Percentiles rank a stretch among this genome's conserved stretches.
Conservation (phyloP, 106 monocot genomes). For the Platanthera zijinensis region DNA sequence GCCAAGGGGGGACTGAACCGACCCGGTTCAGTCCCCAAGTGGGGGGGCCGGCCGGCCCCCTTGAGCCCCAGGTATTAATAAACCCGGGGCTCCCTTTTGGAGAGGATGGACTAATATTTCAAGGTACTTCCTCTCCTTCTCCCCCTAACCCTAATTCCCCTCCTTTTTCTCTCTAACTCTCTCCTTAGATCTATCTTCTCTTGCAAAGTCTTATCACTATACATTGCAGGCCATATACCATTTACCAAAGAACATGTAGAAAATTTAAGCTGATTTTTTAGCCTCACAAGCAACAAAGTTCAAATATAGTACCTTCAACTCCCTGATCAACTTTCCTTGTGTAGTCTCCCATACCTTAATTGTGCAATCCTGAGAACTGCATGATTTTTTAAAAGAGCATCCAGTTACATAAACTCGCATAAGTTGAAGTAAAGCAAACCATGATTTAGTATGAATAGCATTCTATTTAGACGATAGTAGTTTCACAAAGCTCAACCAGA, state of each 20-base stretch:
- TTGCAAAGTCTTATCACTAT: too few species aligned
- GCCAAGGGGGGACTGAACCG: too few species aligned
- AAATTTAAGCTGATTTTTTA: background rate
- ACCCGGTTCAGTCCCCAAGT: too few species aligned
- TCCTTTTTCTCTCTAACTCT: too few species aligned
- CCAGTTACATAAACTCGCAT: background rate
- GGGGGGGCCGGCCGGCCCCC: too few species aligned
- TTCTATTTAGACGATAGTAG: background rate
- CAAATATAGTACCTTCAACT: constrained; percentile 59
- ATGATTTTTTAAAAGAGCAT: constrained; percentile 2
- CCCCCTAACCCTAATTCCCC: too few species aligned
- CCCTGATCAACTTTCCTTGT: constrained; percentile 82
- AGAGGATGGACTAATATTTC: too few species aligned
- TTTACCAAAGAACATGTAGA: background rate
- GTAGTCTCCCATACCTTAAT: constrained; percentile 97
- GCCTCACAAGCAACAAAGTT: background rate
- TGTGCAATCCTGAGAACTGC: constrained; percentile 93
- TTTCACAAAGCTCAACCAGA: background rate
- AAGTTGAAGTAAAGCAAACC: background rate
- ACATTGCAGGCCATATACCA: background rate
- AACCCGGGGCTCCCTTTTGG: too few species aligned
- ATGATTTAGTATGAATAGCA: background rate
- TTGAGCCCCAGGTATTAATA: too few species aligned
- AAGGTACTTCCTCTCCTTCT: too few species aligned
- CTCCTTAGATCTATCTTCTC: too few species aligned